A percentile compares a stretch with the other conserved stretches of the same genome.
Conservation (phyloP, 352 stramenopile genomes). For the Globisporangium mamillatum region DNA sequence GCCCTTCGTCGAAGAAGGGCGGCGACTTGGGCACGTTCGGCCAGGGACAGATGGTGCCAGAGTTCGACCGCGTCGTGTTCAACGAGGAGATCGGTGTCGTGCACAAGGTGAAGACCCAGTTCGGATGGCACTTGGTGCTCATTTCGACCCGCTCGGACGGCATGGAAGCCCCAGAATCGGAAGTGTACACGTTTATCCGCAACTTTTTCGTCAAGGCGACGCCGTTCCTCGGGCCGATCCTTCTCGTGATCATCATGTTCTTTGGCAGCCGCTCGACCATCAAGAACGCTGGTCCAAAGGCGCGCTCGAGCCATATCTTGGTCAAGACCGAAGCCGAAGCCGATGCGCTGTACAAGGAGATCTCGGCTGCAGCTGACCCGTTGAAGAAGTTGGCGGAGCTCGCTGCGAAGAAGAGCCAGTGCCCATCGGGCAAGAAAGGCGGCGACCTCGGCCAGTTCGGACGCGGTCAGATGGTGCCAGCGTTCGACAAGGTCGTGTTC, state of each 20-base stretch:
- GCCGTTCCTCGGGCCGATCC: slow-evolving; percentile 47
- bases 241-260: slow-evolving; percentile 56
- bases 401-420: slow-evolving; percentile 70
- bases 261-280: slow-evolving; percentile 26
- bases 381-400: slow-evolving; percentile 52
- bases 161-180: slow-evolving; percentile 25
- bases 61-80: slow-evolving; percentile 76
- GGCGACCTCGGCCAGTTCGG: slow-evolving; percentile 68
- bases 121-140: slow-evolving; percentile 65
- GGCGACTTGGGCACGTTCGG: slow-evolving; percentile 73
- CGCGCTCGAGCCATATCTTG: slow-evolving; percentile 74
- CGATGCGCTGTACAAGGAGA: slow-evolving; percentile 54
- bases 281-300: slow-evolving; percentile 30
- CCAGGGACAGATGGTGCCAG: slow-evolving; percentile 70
- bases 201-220: slow-evolving; percentile 37
- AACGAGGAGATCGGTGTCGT: slow-evolving; percentile 62
- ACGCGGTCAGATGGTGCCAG: slow-evolving; percentile 71
- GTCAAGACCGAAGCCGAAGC: slow-evolving; percentile 58
- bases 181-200: slow-evolving; percentile 34
- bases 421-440: slow-evolving; percentile 58
- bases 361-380: slow-evolving; percentile 49
- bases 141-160: slow-evolving; percentile 52
- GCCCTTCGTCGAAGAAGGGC: slow-evolving; percentile 56
- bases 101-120: slow-evolving; percentile 85
- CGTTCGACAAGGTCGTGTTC: slow-evolving; percentile 81